Conservation (phyloP, 1,284 basidiomycete species). For the Stereum hirsutum region DNA sequence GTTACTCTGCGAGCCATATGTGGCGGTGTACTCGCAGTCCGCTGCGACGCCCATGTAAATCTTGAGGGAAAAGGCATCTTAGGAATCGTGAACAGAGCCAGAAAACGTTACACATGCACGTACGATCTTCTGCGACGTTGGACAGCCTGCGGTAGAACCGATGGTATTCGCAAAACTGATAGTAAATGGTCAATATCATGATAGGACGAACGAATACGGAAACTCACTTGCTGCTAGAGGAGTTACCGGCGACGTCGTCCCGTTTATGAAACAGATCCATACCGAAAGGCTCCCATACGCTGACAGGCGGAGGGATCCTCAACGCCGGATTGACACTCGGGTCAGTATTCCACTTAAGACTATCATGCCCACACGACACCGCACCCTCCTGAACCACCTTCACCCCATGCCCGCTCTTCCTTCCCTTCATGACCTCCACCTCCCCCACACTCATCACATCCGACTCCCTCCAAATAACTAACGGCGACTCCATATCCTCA, state of each 20-base stretch:
- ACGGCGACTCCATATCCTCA: slow-evolving; percentile 33
- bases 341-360: slow-evolving; percentile 58
- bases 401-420: too few relatives aligned
- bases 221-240: slow-evolving; percentile 46
- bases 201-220: neutral
- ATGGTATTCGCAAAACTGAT: slow-evolving; percentile 63
- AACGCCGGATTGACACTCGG: slow-evolving; percentile 46
- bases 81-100: neutral
- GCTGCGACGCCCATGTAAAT: slow-evolving; percentile 82
- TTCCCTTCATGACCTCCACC: too few relatives aligned
- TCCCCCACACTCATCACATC: slow-evolving; percentile 51
- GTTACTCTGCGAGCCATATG: slow-evolving; percentile 51
- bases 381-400: slow-evolving; percentile 14
- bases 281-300: slow-evolving; percentile 32
- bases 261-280: slow-evolving; percentile 27
- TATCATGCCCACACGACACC: slow-evolving; percentile 61
- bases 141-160: slow-evolving; percentile 65
- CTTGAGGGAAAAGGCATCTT: slow-evolving; percentile 17
- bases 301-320: slow-evolving; percentile 19
- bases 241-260: slow-evolving; percentile 47
- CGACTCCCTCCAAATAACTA: slow-evolving; percentile 69
- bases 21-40: slow-evolving; percentile 72
- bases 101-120: slow-evolving; percentile 27
- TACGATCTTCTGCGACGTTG: slow-evolving; percentile 64
- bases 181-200: neutral